Evolutionary conservation across 1,284 basidiomycete genomes (phyloP).

Genomic region (Cutaneotrichosporon curvatum): DNA sequence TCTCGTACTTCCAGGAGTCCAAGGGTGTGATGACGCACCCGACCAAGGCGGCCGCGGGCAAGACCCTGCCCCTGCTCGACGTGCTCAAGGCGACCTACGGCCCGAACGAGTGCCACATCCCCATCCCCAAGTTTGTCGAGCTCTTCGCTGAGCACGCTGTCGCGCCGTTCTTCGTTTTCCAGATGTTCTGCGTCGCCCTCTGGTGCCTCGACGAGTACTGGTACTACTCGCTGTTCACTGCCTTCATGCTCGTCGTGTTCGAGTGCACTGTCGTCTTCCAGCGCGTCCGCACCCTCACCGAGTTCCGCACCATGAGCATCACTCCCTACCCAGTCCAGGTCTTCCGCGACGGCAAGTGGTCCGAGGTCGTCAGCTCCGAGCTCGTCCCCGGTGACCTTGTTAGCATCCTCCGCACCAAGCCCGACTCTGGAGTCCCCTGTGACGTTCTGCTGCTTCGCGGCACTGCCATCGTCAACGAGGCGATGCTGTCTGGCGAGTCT

Average conservation of each 20-base stretch:
- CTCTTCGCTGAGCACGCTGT: slow-evolving; percentile 88
- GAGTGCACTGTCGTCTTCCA: slow-evolving; percentile 97
- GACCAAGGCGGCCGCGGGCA: slow-evolving; percentile 7
- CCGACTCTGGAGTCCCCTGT: slow-evolving; percentile 80
- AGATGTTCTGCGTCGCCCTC: slow-evolving; percentile 88
- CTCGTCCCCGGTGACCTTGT: slow-evolving; percentile 85
- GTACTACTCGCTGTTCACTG: slow-evolving; percentile 93
- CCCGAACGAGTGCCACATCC: slow-evolving; percentile 89
- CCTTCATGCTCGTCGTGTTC: slow-evolving; percentile 94
- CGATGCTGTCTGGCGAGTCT: slow-evolving; percentile 94
- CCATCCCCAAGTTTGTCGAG: slow-evolving; percentile 81
- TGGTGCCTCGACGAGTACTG: slow-evolving; percentile 97
- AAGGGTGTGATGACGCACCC: slow-evolving; percentile 46
- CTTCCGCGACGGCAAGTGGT: slow-evolving; percentile 73
- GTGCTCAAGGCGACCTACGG: slow-evolving; percentile 61
- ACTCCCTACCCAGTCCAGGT: slow-evolving; percentile 77
- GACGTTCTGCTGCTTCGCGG: slow-evolving; percentile 82
- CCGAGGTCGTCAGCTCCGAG: slow-evolving; percentile 67
- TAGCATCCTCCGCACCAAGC: slow-evolving; percentile 67
- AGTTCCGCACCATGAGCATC: slow-evolving; percentile 92
- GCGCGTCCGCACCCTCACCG: slow-evolving; percentile 79
- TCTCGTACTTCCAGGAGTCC: slow-evolving; percentile 62
- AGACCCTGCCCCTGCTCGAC: slow-evolving; percentile 42
- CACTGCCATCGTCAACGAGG: slow-evolving; percentile 90
- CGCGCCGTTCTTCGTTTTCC: slow-evolving; percentile 92